Evolutionary conservation across 163 green algal species (phyloP).

Genomic region (Trebouxia gelatinosa): DNA sequence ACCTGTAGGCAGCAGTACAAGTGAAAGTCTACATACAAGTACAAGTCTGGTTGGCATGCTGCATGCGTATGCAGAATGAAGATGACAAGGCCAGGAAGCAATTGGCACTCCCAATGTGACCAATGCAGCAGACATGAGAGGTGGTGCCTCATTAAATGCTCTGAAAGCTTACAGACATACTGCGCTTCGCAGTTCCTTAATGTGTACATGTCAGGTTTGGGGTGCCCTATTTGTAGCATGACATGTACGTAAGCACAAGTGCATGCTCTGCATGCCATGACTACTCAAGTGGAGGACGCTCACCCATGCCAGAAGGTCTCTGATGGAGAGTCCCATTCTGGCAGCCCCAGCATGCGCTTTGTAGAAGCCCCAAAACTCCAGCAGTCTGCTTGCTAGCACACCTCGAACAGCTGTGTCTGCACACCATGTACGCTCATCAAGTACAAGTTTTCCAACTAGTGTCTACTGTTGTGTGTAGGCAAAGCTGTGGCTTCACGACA

Average conservation of each 20-base stretch:
- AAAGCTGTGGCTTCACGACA: not conserved
- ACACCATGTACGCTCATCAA: too few species aligned
- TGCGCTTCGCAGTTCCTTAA: too few species aligned
- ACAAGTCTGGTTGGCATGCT: not conserved
- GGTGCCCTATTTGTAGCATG: not conserved
- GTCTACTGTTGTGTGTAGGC: not conserved
- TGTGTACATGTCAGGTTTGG: not conserved
- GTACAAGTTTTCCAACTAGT: too few species aligned
- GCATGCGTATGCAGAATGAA: not conserved
- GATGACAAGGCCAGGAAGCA: not conserved
- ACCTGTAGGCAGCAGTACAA: not conserved
- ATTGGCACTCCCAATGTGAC: too few species aligned
- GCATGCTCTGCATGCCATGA: not conserved
- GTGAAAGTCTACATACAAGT: not conserved
- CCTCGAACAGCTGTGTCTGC: not conserved
- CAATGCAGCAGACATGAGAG: too few species aligned
- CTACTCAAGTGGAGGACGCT: not conserved
- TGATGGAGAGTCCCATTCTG: constrained; percentile 71
- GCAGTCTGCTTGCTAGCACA: constrained; percentile 46
- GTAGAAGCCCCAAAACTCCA: constrained; percentile 88
- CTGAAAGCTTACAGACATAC: too few species aligned
- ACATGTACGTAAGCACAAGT: not conserved
- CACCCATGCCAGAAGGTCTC: constrained; percentile 91
- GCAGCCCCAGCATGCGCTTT: constrained; percentile 37
- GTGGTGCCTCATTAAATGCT: not conserved